Base-by-base conservation (phyloP, 2,329 filamentous ascomycete genomes). In the Boeremia exigua region DNA sequence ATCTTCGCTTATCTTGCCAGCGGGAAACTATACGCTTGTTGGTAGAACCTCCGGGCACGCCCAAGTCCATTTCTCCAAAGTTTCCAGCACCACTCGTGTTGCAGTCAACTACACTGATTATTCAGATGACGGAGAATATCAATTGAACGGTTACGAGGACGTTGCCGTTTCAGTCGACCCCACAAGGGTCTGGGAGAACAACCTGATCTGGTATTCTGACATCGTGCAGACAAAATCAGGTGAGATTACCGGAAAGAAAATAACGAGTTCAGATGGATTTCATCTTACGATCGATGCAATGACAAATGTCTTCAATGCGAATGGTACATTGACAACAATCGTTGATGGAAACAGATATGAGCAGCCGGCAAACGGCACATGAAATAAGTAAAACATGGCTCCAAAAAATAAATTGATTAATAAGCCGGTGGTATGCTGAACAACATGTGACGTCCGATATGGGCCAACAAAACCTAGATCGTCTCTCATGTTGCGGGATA, bases 251-350 rank as follows among this genome's bases (percentile, higher is more conserved):
- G 70, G 63, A 0, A 76, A 66, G 1, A 81, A 80, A 63, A 73
- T 67, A 46, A 80, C 79, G 0, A 68, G 75, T 5, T 60, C 68
- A 0, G 69, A 62, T 1, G 77, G 78, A 1, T 78, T 80, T 12
- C 75, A 78, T 51, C 46, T 80, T 17, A 52, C 56, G 1, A 78
- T 79, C 17, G 72, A 80, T 66, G 70, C 66, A 2, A 46, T 77
- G 60, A 60, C 53, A 4, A 80, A 80, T 36, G 68, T 76, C 0
- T 79, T 80, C 58, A 55, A 76, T 7, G 76, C 78, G 0, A 79
- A 75, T 54, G 79, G 79, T 1, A 77, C 73, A 0, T 48, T 80
- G 49, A 73, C 63, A 2, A 80, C 76, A 1, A 74, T 64, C 0
- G 50, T 79, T 28, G 71, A 78, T 52, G 77, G 75, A 0, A 58